Evolutionary conservation across 768 basidiomycete genomes (phyloP).

Genomic region (Paxillus involutus): DNA sequence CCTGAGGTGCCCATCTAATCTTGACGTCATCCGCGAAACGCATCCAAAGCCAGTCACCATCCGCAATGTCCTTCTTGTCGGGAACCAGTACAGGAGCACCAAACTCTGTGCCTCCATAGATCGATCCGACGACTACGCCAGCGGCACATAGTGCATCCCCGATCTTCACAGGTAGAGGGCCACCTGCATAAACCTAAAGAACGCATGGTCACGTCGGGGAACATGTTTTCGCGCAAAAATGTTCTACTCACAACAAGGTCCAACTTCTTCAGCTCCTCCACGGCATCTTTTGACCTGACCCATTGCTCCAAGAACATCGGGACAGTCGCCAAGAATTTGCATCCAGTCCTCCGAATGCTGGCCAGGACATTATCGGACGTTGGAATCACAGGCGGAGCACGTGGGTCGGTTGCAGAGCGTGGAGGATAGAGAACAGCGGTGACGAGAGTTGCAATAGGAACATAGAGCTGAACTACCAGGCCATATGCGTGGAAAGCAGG

Average conservation of each 20-base stretch:
- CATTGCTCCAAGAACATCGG: slow-evolving; percentile 20
- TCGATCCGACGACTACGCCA: too few species aligned
- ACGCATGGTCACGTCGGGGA: background rate
- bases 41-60: background rate
- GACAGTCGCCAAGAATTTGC: slow-evolving; percentile 11
- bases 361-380: slow-evolving; percentile 22
- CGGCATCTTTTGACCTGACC: slow-evolving; percentile 7
- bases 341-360: slow-evolving; percentile 3
- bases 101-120: slow-evolving; percentile 6
- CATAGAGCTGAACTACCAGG: slow-evolving; percentile 28
- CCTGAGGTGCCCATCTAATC: too few species aligned
- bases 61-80: slow-evolving; percentile 3
- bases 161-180: slow-evolving; percentile 7
- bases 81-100: slow-evolving; percentile 7
- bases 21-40: too few species aligned
- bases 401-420: background rate
- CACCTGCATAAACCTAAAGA: slow-evolving; percentile 11
- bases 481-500: slow-evolving; percentile 43
- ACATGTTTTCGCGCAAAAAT: too few species aligned
- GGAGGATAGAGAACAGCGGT: slow-evolving; percentile 37
- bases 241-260: slow-evolving; percentile 14
- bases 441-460: slow-evolving; percentile 26
- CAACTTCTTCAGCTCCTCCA: slow-evolving; percentile 18
- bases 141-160: too few species aligned
- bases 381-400: slow-evolving; percentile 16